Conservation (phyloP, 495 filamentous ascomycete genomes). For the Staphylotrichum tortipilum region DNA sequence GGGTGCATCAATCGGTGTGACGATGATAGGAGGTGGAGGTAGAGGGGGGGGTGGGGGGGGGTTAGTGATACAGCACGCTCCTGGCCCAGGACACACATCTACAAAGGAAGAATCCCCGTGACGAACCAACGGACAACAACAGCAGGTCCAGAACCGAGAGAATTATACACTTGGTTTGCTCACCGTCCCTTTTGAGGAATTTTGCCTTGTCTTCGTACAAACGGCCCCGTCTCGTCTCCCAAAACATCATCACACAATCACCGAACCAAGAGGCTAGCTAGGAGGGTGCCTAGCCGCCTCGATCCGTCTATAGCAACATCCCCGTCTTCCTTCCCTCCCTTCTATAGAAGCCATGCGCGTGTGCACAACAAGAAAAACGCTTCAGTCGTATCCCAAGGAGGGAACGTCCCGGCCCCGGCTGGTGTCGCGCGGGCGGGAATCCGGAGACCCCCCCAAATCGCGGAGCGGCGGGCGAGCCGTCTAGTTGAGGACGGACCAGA, state of each 20-base stretch:
- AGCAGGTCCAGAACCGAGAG: conserved; percentile 2
- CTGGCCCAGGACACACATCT: too few species aligned
- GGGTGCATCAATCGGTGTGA: too few species aligned
- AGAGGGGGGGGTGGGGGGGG: too few species aligned
- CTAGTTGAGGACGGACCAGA: conserved; percentile 87
- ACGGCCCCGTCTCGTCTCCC: background rate
- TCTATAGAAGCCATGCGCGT: conserved; percentile 12
- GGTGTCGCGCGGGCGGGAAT: background rate
- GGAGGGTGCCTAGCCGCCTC: too few species aligned
- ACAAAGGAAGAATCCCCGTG: too few species aligned
- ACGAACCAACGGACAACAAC: too few species aligned
- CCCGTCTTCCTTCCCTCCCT: too few species aligned
- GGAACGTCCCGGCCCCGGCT: conserved; percentile 2
- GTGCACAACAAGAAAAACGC: conserved; percentile 4
- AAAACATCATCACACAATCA: background rate
- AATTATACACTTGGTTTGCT: conserved; percentile 12
- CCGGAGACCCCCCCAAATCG: background rate
- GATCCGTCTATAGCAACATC: conserved; percentile 5
- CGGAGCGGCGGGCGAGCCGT: conserved; percentile 7
- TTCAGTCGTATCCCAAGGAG: conserved; percentile 6
- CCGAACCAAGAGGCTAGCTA: background rate
- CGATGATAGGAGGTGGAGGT: too few species aligned
- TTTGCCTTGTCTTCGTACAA: too few species aligned
- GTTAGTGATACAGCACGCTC: too few species aligned
- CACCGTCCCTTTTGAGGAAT: too few species aligned